phyloP scores from a whole-genome alignment of 441 rosid genomes.

The Populus hybrid region DNA sequence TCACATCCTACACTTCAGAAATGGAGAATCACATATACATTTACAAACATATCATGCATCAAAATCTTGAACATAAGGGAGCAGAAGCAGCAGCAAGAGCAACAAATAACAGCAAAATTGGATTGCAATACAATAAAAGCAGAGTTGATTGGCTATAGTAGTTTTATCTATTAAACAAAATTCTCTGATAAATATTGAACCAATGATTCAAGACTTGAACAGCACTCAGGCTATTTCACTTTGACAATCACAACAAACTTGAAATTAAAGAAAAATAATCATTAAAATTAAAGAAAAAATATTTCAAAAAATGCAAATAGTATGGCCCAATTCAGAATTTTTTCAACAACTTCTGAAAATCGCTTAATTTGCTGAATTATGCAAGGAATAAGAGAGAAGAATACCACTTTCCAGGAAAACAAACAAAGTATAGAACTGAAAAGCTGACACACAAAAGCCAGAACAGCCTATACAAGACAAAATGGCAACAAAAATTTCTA shows the following conservation, averaged over 20 bases:
- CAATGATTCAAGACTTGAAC: background rate
- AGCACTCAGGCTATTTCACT: background rate
- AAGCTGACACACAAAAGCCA: background rate
- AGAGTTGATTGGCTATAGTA: background rate
- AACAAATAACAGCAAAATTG: background rate
- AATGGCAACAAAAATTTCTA: background rate
- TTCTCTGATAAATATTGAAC: no score
- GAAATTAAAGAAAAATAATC: background rate
- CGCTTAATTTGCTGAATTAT: background rate
- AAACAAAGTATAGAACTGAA: background rate
- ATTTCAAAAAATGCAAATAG: background rate
- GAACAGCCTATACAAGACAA: background rate
- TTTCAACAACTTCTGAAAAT: background rate
- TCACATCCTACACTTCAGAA: background rate
- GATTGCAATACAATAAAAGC: background rate
- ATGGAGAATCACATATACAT: background rate
- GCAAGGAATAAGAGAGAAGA: background rate
- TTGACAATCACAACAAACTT: background rate
- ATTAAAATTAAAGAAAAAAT: background rate
- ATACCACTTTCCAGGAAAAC: background rate
- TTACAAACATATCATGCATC: background rate
- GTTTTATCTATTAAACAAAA: no score
- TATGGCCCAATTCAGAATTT: background rate
- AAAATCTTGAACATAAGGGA: background rate
- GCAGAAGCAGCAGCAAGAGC: background rate